Percentiles rank a stretch among this genome's conserved stretches.
Conservation (phyloP, 345 rosid genomes). For the Citrus mangshanensis region DNA sequence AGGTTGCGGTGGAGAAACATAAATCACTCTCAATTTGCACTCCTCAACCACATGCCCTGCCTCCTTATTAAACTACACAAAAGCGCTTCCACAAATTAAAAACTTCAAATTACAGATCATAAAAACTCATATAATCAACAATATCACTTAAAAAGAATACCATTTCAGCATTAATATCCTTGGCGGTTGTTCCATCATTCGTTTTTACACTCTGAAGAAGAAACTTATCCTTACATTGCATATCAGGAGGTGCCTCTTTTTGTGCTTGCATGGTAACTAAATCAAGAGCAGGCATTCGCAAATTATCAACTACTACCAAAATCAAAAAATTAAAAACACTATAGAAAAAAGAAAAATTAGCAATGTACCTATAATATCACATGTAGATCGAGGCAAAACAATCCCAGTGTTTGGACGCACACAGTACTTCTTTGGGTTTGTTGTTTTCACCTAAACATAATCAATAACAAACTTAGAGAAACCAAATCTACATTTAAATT, state of each 20-base stretch:
- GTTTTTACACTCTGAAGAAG: slow-evolving; percentile 72
- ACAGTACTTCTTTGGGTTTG: slow-evolving; percentile 80
- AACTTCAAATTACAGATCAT: slow-evolving; percentile 2
- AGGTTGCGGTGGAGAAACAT: slow-evolving; percentile 70
- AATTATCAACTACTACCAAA: neutral
- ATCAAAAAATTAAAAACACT: neutral
- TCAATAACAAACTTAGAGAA: neutral
- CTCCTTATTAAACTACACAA: slow-evolving; percentile 69
- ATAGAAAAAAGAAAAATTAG: neutral
- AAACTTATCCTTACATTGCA: slow-evolving; percentile 84
- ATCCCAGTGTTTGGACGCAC: slow-evolving; percentile 81
- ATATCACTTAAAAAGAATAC: slow-evolving; percentile 19
- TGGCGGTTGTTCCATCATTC: slow-evolving; percentile 42
- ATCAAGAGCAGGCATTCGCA: slow-evolving; percentile 14
- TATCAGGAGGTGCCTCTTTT: slow-evolving; percentile 68
- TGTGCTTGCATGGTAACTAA: slow-evolving; percentile 87
- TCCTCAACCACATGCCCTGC: slow-evolving; percentile 70
- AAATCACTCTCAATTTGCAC: slow-evolving; percentile 68
- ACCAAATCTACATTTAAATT: neutral
- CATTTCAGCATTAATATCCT: slow-evolving; percentile 74
- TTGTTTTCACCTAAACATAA: slow-evolving; percentile 67
- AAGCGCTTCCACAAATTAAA: slow-evolving; percentile 4
- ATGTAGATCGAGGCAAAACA: slow-evolving; percentile 63
- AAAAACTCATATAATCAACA: neutral
- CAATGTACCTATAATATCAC: slow-evolving; percentile 56